Evolutionary conservation across 2,329 filamentous ascomycete species (phyloP), one percentile per base, ranked within the genome.

Genomic region (Grosmannia serpens): DNA sequence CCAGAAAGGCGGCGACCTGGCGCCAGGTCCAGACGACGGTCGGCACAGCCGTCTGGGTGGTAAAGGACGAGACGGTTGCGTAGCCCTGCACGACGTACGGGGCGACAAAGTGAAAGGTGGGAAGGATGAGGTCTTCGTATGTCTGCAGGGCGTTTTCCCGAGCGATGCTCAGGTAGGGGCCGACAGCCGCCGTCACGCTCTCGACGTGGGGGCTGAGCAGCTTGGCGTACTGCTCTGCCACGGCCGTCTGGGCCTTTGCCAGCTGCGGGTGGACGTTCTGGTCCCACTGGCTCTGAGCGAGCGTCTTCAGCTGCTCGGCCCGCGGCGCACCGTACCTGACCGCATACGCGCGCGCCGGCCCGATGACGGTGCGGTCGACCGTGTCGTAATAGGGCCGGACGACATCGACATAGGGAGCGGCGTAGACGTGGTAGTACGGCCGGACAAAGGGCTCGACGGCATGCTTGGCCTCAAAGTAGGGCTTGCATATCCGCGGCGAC

Each of bases 401-500:
- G 55, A 83, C 74, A 44, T 91, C 81, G 62, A 96, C 83, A 68
- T 96, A 94, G 3, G 90, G 89, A 7, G 86, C 87, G 27, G 89
- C 86, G 67, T 96, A 95, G 59, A 82, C 72, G 64, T 92, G 76
- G 71, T 96, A 97, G 73, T 95, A 95, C 3, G 91, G 92, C 65
- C 86, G 79, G 35, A 95, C 67, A 70, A 92, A 86, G 4, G 94
- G 94, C 29, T 83, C 74, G 60, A 91, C 75, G 59, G 74, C 67
- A 24, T 78, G 72, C 78, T 85, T 75, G 75, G 84, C 65, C 73
- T 84, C 73, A 75, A 87, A 79, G 79, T 96, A 96, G 11, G 88
- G 86, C 67, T 86, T 86, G 80, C 94, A 99, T 62, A 97, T 81
- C 63, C 75, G 79, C 1, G 91, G 88, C 1, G 89, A 88, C 33